Evolutionary conservation across 2,329 filamentous ascomycete species (phyloP), one percentile per base, ranked within the genome.

Genomic region (Arthrinium phaeospermum): DNA sequence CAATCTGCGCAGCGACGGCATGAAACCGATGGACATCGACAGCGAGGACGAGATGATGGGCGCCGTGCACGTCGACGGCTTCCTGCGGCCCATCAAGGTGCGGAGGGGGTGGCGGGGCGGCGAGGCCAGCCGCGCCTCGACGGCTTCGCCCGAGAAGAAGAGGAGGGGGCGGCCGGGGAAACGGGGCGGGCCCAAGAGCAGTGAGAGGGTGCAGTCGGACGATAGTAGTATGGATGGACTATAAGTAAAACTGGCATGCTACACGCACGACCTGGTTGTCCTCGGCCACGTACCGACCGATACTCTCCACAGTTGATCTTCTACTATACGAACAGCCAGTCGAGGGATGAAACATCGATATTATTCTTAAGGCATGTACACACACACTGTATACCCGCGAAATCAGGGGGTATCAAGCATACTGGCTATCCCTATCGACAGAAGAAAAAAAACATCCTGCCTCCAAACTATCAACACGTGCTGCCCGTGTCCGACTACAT

Each of bases 41-140:
- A 83, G 86, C 72, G 87, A 84, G 76, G 88, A 86, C 72, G 89
- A 91, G 76, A 87, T 90, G 76, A 75, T 85, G 12, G 92, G 91
- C 0, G 91, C 86, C 0, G 89, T 93, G 27, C 92, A 93, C 76
- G 86, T 90, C 1, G 92, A 94, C 79, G 90, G 92, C 0, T 94
- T 92, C 77, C 75, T 94, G 76, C 84, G 85, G 77, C 86, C 88
- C 4, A 85, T 93, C 70, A 82, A 83, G 72, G 80, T 83, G 0
- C 81, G 84, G 8, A 81, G 78, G 61, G 88, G 87, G 0, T 90
- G 87, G 88, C 80, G 85, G 53, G 83, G 79, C 1, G 83, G 79
- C 1, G 81, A 79, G 46, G 83, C 85, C 44, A 24, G 14, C 68
- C 68, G 47, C 16, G n/a, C n/a, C 16, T 4, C 46, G 10, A 41